Evolutionary conservation across 2,329 filamentous ascomycete species (phyloP).

Genomic region (Phyllosticta citriasiana): DNA sequence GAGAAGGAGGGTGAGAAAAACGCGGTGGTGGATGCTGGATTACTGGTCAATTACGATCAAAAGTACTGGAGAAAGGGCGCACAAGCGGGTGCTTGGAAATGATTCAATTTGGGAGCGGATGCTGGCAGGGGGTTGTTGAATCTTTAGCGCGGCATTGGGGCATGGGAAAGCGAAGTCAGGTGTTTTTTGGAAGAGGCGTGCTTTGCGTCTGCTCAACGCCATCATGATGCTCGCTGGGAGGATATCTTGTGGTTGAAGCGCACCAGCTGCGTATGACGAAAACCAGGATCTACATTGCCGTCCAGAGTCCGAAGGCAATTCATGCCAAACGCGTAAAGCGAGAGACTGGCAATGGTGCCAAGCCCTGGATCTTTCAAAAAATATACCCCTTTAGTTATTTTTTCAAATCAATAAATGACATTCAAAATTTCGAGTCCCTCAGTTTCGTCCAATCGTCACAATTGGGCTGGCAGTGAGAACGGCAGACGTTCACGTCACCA

Average conservation of each 20-base stretch:
- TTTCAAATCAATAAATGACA: neutral
- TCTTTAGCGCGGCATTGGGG: neutral
- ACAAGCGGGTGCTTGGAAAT: conserved; percentile 20
- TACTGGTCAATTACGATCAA: conserved; percentile 51
- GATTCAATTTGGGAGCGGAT: neutral
- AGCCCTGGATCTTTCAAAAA: neutral
- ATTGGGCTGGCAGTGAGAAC: neutral
- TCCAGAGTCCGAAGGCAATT: no score
- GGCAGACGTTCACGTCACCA: conserved; percentile 10
- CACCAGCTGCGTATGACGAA: neutral
- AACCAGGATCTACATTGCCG: neutral
- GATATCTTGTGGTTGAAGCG: neutral
- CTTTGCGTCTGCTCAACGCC: neutral
- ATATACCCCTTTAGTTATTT: neutral
- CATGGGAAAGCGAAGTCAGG: neutral
- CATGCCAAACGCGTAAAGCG: no score
- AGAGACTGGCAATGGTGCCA: neutral
- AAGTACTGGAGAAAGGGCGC: conserved; percentile 45
- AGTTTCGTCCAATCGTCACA: neutral
- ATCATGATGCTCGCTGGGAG: neutral
- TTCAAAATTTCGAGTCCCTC: neutral
- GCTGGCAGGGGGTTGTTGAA: no score
- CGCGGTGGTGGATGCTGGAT: conserved; percentile 25
- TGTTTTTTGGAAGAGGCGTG: neutral
- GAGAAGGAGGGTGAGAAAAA: conserved; percentile 15